phyloP scores from a whole-genome alignment of 2,329 filamentous ascomycete genomes.

The Diaporthe australafricana region DNA sequence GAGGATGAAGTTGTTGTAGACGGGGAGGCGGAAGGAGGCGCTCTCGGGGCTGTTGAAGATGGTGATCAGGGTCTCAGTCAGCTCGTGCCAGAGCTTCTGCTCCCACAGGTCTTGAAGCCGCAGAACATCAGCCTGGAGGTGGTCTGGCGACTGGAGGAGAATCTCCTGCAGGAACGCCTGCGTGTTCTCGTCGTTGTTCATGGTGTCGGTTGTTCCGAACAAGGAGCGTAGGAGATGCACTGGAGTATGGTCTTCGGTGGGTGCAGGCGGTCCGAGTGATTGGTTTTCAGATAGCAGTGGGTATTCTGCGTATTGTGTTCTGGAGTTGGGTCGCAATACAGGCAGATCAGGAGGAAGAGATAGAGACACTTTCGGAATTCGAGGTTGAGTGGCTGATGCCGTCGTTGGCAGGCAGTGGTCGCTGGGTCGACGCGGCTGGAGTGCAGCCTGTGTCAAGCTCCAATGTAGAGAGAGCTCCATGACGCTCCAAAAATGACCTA shows the following conservation, averaged over 20 bases:
- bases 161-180: conserved; percentile 78
- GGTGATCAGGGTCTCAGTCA: conserved; percentile 87
- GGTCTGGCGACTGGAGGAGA: conserved; percentile 65
- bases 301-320: neutral
- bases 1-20: conserved; percentile 95
- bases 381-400: conserved; percentile 35
- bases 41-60: conserved; percentile 90
- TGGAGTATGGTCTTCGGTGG: neutral
- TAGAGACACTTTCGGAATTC: conserved; percentile 29
- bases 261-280: neutral
- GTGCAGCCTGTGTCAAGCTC: conserved; percentile 52
- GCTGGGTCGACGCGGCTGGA: conserved; percentile 53
- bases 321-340: neutral
- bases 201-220: conserved; percentile 38
- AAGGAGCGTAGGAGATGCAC: conserved; percentile 17
- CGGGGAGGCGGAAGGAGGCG: conserved; percentile 83
- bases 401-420: conserved; percentile 32
- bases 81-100: conserved; percentile 98
- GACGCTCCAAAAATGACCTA: conserved; percentile 21
- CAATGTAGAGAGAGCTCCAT: conserved; percentile 31
- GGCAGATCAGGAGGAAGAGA: neutral
- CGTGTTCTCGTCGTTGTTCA: conserved; percentile 89
- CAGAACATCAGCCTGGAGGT: conserved; percentile 88
- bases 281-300: too few species aligned
- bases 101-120: conserved; percentile 98